Evolutionary conservation across 805 yeast species (phyloP).

Genomic region (Lipomyces japonicus): DNA sequence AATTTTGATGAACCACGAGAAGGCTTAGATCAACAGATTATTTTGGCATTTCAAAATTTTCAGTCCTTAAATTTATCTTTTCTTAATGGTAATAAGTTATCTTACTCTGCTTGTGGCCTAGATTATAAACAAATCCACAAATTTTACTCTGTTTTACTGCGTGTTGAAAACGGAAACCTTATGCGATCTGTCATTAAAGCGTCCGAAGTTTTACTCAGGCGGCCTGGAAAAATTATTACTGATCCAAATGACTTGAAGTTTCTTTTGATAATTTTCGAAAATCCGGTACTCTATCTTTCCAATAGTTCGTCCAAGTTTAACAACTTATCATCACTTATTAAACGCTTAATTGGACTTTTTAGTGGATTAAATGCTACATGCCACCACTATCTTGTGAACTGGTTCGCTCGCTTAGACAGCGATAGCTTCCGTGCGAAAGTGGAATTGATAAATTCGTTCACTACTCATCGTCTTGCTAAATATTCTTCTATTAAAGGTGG

Average conservation of each 20-base stretch:
- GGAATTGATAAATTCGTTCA: conserved; percentile 67
- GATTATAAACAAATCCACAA: conserved; percentile 47
- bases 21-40: conserved; percentile 49
- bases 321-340: conserved; percentile 54
- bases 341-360: conserved; percentile 64
- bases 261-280: conserved; percentile 63
- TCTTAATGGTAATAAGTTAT: conserved; percentile 37
- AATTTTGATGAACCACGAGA: conserved; percentile 38
- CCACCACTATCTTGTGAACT: conserved; percentile 48
- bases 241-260: conserved; percentile 50
- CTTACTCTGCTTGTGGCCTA: conserved; percentile 48
- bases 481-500: conserved; percentile 18
- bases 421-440: conserved; percentile 51
- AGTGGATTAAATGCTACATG: conserved; percentile 46
- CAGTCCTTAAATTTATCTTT: conserved; percentile 56
- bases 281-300: conserved; percentile 46
- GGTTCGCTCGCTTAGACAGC: conserved; percentile 50
- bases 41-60: conserved; percentile 47
- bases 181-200: conserved; percentile 53
- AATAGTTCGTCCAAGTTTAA: conserved; percentile 52
- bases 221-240: conserved; percentile 43
- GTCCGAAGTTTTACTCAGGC: conserved; percentile 50
- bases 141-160: conserved; percentile 47
- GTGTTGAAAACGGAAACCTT: conserved; percentile 59
- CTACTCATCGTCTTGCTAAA: conserved; percentile 66